Percentiles rank a stretch among this genome's conserved stretches.
phyloP scores from a whole-genome alignment of 2,329 filamentous ascomycete species.

The Colletotrichum higginsianum region DNA sequence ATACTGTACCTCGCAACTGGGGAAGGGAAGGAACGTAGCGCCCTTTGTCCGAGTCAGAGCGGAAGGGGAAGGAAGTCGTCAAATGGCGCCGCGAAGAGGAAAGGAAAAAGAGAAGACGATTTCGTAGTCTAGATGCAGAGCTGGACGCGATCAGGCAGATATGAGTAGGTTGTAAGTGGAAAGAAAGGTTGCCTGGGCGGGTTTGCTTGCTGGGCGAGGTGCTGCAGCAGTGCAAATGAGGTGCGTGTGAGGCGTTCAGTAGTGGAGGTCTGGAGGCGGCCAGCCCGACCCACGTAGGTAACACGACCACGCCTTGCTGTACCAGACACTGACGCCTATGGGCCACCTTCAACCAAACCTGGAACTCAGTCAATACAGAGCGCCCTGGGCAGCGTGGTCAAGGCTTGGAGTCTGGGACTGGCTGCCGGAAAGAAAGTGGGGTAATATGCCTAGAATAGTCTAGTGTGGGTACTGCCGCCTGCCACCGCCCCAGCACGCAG shows the following conservation, averaged over 20 bases:
- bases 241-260: conserved; percentile 34
- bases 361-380: conserved; percentile 10
- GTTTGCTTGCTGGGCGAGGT: conserved; percentile 10
- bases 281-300: conserved; percentile 12
- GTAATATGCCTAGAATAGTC: background rate
- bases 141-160: conserved; percentile 35
- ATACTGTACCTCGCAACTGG: conserved; percentile 6
- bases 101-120: conserved; percentile 14
- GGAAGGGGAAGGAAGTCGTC: conserved; percentile 9
- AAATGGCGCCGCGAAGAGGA: conserved; percentile 9
- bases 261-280: conserved; percentile 32
- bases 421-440: conserved; percentile 21
- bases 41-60: conserved; percentile 40
- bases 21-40: conserved; percentile 27
- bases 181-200: conserved; percentile 15
- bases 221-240: conserved; percentile 17
- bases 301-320: conserved; percentile 9
- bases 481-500: conserved; percentile 10
- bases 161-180: conserved; percentile 11
- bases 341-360: conserved; percentile 2
- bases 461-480: conserved; percentile 17
- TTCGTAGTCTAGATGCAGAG: conserved; percentile 29
- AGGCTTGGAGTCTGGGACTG: conserved; percentile 26
- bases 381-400: background rate
- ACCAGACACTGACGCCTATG: conserved; percentile 6